A percentile compares a stretch with the other conserved stretches of the same genome.
Evolutionary conservation across 225 moss, liverwort and hornwort species (phyloP).

Genomic region (Bryoerythrophyllum caledonicum): DNA sequence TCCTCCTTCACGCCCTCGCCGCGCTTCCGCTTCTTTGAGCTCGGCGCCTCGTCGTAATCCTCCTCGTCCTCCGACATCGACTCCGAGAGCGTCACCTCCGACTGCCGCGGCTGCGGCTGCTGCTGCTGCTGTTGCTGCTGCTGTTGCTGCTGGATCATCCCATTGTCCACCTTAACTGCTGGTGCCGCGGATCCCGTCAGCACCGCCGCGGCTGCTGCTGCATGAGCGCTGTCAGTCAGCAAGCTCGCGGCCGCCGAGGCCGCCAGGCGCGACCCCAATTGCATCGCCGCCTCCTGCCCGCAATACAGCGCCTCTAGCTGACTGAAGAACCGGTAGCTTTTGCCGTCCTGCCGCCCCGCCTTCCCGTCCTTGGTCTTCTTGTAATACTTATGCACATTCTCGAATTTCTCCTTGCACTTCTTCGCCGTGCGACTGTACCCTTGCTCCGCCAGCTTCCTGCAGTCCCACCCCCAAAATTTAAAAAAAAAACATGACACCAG

Average conservation of each 20-base stretch:
- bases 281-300: slow-evolving; percentile 47
- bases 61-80: slow-evolving; percentile 93
- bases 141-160: slow-evolving; percentile 16
- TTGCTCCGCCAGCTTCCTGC: slow-evolving; percentile 91
- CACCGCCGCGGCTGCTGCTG: slow-evolving; percentile 19
- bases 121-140: slow-evolving; percentile 44
- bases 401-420: slow-evolving; percentile 99
- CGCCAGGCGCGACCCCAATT: slow-evolving; percentile 28
- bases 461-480: slow-evolving; percentile 8
- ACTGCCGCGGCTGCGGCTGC: slow-evolving; percentile 56
- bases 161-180: slow-evolving; percentile 48
- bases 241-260: slow-evolving; percentile 19
- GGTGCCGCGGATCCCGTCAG: slow-evolving; percentile 41
- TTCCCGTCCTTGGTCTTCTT: slow-evolving; percentile 99
- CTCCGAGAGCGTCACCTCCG: slow-evolving; percentile 81
- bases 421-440: slow-evolving; percentile 85
- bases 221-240: background rate
- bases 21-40: slow-evolving; percentile 83
- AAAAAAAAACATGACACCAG: slow-evolving; percentile 9
- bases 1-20: slow-evolving; percentile 43
- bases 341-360: slow-evolving; percentile 96
- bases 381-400: slow-evolving; percentile 99
- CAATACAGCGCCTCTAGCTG: slow-evolving; percentile 94
- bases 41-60: slow-evolving; percentile 80
- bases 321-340: slow-evolving; percentile 90